Percentiles rank a stretch among this genome's conserved stretches.
These are phyloP conservation scores for Colletotrichum sp. DNA, from an alignment of 2,329 filamentous ascomycete genomes.

Conservation along the genomic window DNA sequence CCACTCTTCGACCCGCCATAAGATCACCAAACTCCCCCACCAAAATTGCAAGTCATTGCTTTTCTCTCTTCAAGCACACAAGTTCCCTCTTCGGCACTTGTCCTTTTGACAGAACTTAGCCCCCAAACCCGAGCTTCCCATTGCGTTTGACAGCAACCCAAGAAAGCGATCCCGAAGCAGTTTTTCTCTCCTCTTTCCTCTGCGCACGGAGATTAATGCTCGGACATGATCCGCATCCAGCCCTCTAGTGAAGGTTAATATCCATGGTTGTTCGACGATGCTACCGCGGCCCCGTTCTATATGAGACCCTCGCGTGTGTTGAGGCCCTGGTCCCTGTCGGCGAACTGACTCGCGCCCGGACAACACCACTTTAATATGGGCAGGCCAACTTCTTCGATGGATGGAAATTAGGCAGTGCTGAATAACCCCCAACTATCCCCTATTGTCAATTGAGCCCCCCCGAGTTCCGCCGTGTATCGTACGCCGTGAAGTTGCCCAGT, in stretches of 20 bases:
- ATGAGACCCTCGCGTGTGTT: neutral
- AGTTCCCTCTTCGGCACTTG: neutral
- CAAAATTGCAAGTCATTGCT: neutral
- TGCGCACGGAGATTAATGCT: neutral
- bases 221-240: slow-evolving; percentile 2
- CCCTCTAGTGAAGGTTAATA: neutral
- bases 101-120: neutral
- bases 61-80: neutral
- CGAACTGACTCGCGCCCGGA: neutral
- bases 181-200: neutral
- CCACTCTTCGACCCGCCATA: neutral
- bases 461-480: neutral
- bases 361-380: neutral
- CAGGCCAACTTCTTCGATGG: neutral
- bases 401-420: neutral
- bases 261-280: neutral
- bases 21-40: neutral
- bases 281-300: neutral
- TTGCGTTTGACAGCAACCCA: neutral
- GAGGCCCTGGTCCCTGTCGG: neutral
- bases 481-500: neutral
- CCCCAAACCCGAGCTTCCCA: neutral
- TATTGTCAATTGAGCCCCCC: neutral
- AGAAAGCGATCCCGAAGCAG: neutral
- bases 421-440: neutral